Conservation (phyloP, 140 eudicot species). For the Anethum foeniculum region DNA sequence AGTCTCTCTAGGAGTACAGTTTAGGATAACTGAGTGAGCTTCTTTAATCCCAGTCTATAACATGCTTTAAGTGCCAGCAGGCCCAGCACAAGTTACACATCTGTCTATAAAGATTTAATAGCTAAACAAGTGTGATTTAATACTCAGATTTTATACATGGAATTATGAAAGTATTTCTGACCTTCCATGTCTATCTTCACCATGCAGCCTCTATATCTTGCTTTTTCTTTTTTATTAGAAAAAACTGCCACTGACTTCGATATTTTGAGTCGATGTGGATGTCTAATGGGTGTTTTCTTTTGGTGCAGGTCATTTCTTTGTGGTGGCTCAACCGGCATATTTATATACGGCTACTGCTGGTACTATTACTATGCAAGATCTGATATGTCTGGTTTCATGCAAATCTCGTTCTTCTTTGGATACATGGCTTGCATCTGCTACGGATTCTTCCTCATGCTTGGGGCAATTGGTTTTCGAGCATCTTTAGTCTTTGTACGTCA, state of each 20-base stretch:
- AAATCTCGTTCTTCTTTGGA: conserved; percentile 18
- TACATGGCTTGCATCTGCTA: conserved; percentile 24
- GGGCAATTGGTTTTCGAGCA: conserved; percentile 14
- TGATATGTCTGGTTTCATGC: conserved; percentile 20
- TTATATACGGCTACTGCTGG: conserved; percentile 12
- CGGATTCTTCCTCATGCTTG: conserved; percentile 22
- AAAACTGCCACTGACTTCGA: neutral
- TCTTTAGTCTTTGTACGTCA: conserved; percentile 16
- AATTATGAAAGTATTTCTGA: neutral
- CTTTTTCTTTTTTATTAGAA: neutral
- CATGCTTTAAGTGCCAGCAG: neutral
- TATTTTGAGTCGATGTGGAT: neutral
- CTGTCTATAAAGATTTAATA: neutral
- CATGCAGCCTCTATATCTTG: neutral
- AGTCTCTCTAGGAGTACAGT: no score
- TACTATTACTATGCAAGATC: conserved; percentile 18
- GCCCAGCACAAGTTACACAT: neutral
- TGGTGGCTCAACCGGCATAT: conserved; percentile 22
- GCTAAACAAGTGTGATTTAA: neutral
- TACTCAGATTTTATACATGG: neutral
- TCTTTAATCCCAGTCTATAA: neutral
- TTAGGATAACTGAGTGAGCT: no score
- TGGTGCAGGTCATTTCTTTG: conserved; percentile 14
- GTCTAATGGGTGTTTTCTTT: neutral
- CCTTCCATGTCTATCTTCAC: neutral